These are phyloP conservation scores for Leccinum arenicola DNA, from an alignment of 768 basidiomycete species.

Conservation along the genomic window DNA sequence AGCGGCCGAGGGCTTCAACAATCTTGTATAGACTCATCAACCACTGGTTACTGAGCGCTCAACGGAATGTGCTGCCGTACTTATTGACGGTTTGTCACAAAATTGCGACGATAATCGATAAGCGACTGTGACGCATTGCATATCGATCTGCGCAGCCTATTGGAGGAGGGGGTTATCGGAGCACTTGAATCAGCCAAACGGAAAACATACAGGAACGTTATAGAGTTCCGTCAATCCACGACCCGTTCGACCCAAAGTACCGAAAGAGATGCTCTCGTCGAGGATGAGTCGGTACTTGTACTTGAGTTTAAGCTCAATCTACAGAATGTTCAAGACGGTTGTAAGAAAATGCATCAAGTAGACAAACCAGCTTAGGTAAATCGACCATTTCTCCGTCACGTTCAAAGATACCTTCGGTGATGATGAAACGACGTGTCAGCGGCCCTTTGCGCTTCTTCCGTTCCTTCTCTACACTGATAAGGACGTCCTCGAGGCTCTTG, in stretches of 20 bases:
- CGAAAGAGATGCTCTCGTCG: slow-evolving; percentile 94
- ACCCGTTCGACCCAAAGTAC: slow-evolving; percentile 88
- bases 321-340: not conserved
- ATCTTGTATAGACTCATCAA: too few relatives aligned
- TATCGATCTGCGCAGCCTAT: slow-evolving; percentile 89
- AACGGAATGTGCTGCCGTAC: too few relatives aligned
- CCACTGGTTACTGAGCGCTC: too few relatives aligned
- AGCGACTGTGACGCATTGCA: slow-evolving; percentile 35
- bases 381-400: slow-evolving; percentile 92
- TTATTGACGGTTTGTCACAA: too few relatives aligned
- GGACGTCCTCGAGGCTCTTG: slow-evolving; percentile 83
- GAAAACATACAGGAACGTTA: slow-evolving; percentile 75
- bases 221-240: slow-evolving; percentile 96
- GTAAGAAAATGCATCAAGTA: not conserved
- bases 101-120: too few relatives aligned
- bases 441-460: slow-evolving; percentile 77
- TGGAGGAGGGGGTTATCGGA: not conserved
- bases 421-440: slow-evolving; percentile 88
- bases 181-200: not conserved
- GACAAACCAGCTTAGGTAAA: slow-evolving; percentile 83
- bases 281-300: slow-evolving; percentile 95
- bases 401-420: slow-evolving; percentile 97
- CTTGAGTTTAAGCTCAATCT: slow-evolving; percentile 94
- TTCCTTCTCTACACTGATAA: slow-evolving; percentile 84
- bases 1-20: too few relatives aligned